A percentile compares a stretch with the other conserved stretches of the same genome.
These are phyloP conservation scores for Septoria linicola DNA, from an alignment of 2,329 filamentous ascomycete species.

Conservation along the genomic window DNA sequence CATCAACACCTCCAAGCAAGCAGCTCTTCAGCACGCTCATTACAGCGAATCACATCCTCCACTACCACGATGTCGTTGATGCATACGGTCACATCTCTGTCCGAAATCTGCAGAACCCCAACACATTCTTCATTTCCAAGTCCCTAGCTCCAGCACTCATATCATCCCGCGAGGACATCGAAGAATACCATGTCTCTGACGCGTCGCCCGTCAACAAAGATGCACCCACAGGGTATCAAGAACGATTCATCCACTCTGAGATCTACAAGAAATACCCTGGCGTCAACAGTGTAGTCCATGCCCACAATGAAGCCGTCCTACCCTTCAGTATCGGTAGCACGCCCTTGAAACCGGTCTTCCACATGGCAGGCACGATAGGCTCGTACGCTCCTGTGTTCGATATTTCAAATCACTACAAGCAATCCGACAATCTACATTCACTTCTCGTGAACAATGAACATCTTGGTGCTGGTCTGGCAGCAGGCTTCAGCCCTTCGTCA, in stretches of 20 bases:
- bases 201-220: slow-evolving; percentile 35
- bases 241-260: slow-evolving; percentile 47
- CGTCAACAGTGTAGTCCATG: slow-evolving; percentile 48
- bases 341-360: slow-evolving; percentile 44
- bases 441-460: slow-evolving; percentile 38
- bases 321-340: slow-evolving; percentile 45
- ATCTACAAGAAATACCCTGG: slow-evolving; percentile 48
- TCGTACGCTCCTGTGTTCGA: slow-evolving; percentile 38
- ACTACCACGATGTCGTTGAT: slow-evolving; percentile 36
- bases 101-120: slow-evolving; percentile 38
- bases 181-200: slow-evolving; percentile 47
- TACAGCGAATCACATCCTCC: slow-evolving; percentile 40
- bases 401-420: slow-evolving; percentile 36
- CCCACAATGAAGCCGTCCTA: slow-evolving; percentile 44
- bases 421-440: slow-evolving; percentile 33
- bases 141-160: slow-evolving; percentile 48
- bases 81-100: slow-evolving; percentile 40
- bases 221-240: slow-evolving; percentile 38
- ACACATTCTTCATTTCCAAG: slow-evolving; percentile 48
- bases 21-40: slow-evolving; percentile 38
- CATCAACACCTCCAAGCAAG: slow-evolving; percentile 30
- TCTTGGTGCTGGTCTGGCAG: slow-evolving; percentile 38
- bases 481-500: slow-evolving; percentile 33
- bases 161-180: slow-evolving; percentile 42
- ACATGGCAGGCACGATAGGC: slow-evolving; percentile 45